A percentile compares a stretch with the other conserved stretches of the same genome.
These are phyloP conservation scores for Hypoxylon cercidicola DNA, from an alignment of 495 filamentous ascomycete species.

Conservation along the genomic window DNA sequence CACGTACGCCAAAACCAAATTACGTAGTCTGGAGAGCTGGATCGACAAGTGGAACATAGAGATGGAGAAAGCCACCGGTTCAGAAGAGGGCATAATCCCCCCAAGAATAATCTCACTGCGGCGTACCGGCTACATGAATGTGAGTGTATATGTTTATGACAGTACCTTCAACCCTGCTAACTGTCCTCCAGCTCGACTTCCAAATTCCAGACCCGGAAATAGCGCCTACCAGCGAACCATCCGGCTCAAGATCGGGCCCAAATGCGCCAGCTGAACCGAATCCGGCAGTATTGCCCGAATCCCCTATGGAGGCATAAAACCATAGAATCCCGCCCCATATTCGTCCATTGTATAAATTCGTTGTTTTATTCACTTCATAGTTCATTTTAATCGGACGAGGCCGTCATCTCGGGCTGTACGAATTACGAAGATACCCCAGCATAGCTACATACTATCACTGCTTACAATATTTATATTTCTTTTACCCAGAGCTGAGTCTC, in stretches of 20 bases:
- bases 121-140: constrained; percentile 87
- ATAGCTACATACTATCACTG: constrained; percentile 34
- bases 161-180: constrained; percentile 22
- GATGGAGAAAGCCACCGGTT: constrained; percentile 62
- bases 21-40: constrained; percentile 75
- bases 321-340: background rate
- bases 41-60: constrained; percentile 83
- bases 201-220: constrained; percentile 86
- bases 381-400: constrained; percentile 35
- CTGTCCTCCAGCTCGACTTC: constrained; percentile 71
- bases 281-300: constrained; percentile 29
- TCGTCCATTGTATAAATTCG: constrained; percentile 27
- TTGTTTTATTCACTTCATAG: constrained; percentile 25
- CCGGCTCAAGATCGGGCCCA: constrained; percentile 43
- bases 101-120: constrained; percentile 80
- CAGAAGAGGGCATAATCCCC: constrained; percentile 62
- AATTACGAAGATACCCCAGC: constrained; percentile 46
- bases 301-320: constrained; percentile 11
- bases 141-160: constrained; percentile 50
- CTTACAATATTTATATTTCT: constrained; percentile 47
- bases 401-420: constrained; percentile 36
- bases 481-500: constrained; percentile 31
- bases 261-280: constrained; percentile 24
- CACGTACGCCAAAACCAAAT: constrained; percentile 72
- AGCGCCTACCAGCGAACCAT: constrained; percentile 45